Evolutionary conservation across 768 basidiomycete genomes (phyloP).

Genomic region (Hericium alpestre): DNA sequence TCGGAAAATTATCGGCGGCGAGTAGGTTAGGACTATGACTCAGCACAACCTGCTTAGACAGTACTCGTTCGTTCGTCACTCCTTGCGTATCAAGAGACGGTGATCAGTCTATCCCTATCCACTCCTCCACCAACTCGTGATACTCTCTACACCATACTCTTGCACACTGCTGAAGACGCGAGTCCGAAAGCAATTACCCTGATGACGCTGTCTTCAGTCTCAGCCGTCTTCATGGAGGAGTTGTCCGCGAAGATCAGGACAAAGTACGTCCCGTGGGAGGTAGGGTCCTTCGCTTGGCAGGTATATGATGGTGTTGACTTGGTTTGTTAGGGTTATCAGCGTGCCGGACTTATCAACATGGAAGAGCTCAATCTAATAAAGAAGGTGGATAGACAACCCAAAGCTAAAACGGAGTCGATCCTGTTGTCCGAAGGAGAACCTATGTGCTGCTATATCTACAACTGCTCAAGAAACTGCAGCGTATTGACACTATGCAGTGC

Average conservation of each 20-base stretch:
- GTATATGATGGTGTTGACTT: neutral
- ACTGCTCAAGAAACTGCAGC: constrained; percentile 75
- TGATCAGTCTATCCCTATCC: no score
- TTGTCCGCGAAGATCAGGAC: constrained; percentile 77
- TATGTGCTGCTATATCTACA: constrained; percentile 87
- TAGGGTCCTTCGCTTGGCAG: constrained; percentile 21
- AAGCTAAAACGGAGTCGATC: constrained; percentile 61
- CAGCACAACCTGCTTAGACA: no score
- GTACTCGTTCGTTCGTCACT: no score
- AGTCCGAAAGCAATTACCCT: no score
- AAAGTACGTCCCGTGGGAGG: constrained; percentile 96
- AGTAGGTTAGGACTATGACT: no score
- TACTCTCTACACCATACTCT: no score
- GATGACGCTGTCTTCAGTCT: constrained; percentile 72
- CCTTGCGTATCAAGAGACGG: no score
- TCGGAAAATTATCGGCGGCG: no score
- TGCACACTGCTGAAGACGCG: no score
- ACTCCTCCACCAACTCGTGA: no score
- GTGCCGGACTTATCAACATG: constrained; percentile 78
- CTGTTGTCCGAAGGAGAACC: constrained; percentile 70
- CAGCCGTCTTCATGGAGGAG: constrained; percentile 79
- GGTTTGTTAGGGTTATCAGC: constrained; percentile 73
- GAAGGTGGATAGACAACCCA: constrained; percentile 76
- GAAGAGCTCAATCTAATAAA: constrained; percentile 86
- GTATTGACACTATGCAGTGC: constrained; percentile 81